Evolutionary conservation across 2,329 filamentous ascomycete species (phyloP), one percentile per base, ranked within the genome.

Genomic region (Curvularia sp.): DNA sequence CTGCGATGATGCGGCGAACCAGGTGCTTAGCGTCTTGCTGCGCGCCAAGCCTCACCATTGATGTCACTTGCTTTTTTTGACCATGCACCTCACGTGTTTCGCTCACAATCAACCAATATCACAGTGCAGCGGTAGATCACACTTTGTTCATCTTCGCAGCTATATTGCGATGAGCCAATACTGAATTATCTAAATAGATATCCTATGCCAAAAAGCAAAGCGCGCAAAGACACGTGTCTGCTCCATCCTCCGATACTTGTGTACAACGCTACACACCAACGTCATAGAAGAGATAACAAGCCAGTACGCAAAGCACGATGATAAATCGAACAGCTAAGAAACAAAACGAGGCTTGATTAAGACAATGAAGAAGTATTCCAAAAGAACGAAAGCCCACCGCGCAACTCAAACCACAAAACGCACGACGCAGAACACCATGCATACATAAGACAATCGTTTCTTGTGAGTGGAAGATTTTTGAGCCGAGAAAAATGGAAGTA

Each of bases 1-100:
- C 52, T 57, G 54, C 63, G 66, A 70, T 70, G 69, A 67, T 67
- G 67, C 61, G 57, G 57, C 53, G 52, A 59, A 59, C 52, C 50
- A 52, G 55, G 46, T 55, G 41, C 56, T 43, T 59, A 59, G 56
- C 56, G 56, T 28, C 47, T 42, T 59, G 39, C 27, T 21, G 48
- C 51, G 46, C 46, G 55, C 55, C 55, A 58, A 58, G 55, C 55
- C 46, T 52, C 41, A 25, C 42, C 52, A 48, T 28, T 57, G 54
- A 57, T 55, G 55, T 55, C 52, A 58, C 52, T 55, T 47, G 41
- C 50, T 53, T 52, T 45, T 57, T 45, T 28, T 30, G 45, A 41
- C 54, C 42, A 47, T 34, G 50, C 39, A 34, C 15, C 50, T 45
- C 50, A 46, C 25, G 50, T 36, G 42, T 36, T 38, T n/a, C 28